These are phyloP conservation scores for Aspergillus hiratsukae DNA, from an alignment of 2,329 filamentous ascomycete species.

Conservation along the genomic window DNA sequence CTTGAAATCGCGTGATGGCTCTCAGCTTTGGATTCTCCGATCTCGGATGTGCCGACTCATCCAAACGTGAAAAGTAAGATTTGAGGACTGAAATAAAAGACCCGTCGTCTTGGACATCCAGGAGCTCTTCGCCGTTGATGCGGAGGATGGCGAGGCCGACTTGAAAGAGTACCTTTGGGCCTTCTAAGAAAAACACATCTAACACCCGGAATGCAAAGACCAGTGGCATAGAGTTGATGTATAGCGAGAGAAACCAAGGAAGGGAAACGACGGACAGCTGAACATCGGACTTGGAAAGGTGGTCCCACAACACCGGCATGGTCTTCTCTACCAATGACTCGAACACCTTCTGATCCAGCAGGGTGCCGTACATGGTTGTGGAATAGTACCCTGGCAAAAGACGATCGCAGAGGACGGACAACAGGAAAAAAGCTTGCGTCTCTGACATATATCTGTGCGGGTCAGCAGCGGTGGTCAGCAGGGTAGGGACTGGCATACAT, in stretches of 20 bases:
- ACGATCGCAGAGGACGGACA: slow-evolving; percentile 87
- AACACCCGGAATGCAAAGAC: slow-evolving; percentile 95
- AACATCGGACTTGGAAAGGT: slow-evolving; percentile 93
- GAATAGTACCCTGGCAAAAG: slow-evolving; percentile 96
- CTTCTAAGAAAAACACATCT: slow-evolving; percentile 97
- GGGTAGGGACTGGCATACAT: slow-evolving; percentile 53
- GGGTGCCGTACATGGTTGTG: slow-evolving; percentile 96
- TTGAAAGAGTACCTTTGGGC: slow-evolving; percentile 95
- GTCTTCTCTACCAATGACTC: slow-evolving; percentile 98
- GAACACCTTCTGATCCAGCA: slow-evolving; percentile 95
- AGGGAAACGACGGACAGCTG: slow-evolving; percentile 95
- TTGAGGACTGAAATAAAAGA: slow-evolving; percentile 96
- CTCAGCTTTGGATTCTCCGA: slow-evolving; percentile 93
- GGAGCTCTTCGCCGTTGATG: slow-evolving; percentile 92
- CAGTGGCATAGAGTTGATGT: slow-evolving; percentile 98
- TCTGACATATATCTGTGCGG: slow-evolving; percentile 83
- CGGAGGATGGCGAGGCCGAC: slow-evolving; percentile 93
- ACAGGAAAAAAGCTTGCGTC: slow-evolving; percentile 86
- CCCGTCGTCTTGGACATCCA: slow-evolving; percentile 90
- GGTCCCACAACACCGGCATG: slow-evolving; percentile 97
- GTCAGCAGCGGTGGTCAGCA: slow-evolving; percentile 14
- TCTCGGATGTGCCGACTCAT: slow-evolving; percentile 92
- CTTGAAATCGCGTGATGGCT: slow-evolving; percentile 92
- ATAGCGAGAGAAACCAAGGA: slow-evolving; percentile 95
- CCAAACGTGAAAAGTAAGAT: slow-evolving; percentile 84